Base-by-base conservation (phyloP, 2,329 filamentous ascomycete genomes). In the Emericellopsis atlantica region DNA sequence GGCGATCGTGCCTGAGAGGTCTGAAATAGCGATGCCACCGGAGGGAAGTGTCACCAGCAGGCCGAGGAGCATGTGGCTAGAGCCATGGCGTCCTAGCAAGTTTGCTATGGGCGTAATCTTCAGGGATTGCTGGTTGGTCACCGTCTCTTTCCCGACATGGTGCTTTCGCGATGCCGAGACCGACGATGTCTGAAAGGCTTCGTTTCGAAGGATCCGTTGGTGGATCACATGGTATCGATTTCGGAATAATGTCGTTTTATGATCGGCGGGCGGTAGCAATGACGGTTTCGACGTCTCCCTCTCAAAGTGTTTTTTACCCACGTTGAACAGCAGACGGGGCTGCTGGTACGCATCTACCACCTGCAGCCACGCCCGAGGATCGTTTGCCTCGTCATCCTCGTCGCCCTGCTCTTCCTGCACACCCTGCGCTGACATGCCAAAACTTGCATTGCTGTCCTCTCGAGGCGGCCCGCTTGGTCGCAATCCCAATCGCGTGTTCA, bases 191-290 rank as follows among this genome's bases (percentile, higher is more conserved):
- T 95, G 89, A 51, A 98, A 98, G 16, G 85, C 81, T 59, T 95
- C 88, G 55, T 95, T 95, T 38, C 92, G 81, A 33, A 96, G 74
- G 15, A 96, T 74, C 15, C 92, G 81, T 58, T 96, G 90, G 57
- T 95, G 84, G 39, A 96, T 82, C 41, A 96, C 74, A 51, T 95
- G 84, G 58, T 93, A 96, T 46, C 89, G 76, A 57, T 95, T 89
- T 48, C 88, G 78, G 62, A 95, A 95, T 36, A 92, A 67, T 4
- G 78, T 69, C 2, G 87, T 95, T 59, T 94, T 95, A 54, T 89
- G 83, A 6, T 79, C 76, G 14, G 87, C 79, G 8, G 76, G 67
- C 0, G 93, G 87, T 46, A 98, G 68, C 33, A 90, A 56, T 2
- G 81, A 81, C 12, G 84, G 75, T 48, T 78, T 78, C 11, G 72